phyloP scores from a whole-genome alignment of 441 rosid species.

The Capsella rubella region DNA sequence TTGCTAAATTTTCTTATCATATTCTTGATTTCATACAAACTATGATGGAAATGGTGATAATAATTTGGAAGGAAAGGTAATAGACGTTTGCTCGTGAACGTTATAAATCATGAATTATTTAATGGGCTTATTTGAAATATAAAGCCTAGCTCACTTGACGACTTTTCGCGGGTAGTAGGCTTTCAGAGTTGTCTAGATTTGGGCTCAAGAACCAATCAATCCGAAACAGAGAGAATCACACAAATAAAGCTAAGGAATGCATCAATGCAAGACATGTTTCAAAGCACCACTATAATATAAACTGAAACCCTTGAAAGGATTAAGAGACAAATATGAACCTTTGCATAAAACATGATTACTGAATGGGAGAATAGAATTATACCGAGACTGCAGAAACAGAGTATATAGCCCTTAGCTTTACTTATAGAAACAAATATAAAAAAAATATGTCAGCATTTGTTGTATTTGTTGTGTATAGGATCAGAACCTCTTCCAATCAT shows the following conservation, averaged over 20 bases:
- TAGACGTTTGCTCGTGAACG: not conserved
- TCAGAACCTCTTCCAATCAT: conserved; percentile 76
- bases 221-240: not conserved
- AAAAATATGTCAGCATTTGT: conserved; percentile 58
- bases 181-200: conserved; percentile 1
- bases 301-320: conserved; percentile 14
- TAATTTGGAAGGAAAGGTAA: too few relatives aligned
- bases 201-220: conserved; percentile 6
- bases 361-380: conserved; percentile 1
- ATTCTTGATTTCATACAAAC: too few relatives aligned
- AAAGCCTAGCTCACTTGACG: not conserved
- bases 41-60: too few relatives aligned
- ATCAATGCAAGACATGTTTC: conserved; percentile 9
- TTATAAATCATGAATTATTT: not conserved
- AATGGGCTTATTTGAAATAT: conserved; percentile 26
- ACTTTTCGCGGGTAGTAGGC: not conserved
- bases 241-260: conserved; percentile 13
- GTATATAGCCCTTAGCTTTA: conserved; percentile 7
- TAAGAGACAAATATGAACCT: conserved; percentile 19
- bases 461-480: conserved; percentile 90
- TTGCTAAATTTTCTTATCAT: too few relatives aligned
- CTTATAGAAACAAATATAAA: conserved; percentile 7
- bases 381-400: not conserved
- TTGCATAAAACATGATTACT: not conserved
- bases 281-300: not conserved